Conservation (phyloP, 768 basidiomycete genomes). For the Leccinum disarticulatum region DNA sequence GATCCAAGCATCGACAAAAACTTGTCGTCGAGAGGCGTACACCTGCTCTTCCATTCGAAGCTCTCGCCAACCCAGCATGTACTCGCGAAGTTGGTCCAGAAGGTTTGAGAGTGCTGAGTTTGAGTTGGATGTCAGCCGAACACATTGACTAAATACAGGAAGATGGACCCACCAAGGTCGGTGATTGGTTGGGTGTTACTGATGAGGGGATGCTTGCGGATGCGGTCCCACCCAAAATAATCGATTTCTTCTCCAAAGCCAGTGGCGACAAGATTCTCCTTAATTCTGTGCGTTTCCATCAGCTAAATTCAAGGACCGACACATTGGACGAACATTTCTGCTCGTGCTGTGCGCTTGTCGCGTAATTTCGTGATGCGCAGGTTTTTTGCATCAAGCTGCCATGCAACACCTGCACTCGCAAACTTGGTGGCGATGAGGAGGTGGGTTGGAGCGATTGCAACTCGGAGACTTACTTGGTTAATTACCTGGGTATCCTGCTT, state of each 20-base stretch:
- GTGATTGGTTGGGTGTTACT: slow-evolving; percentile 25
- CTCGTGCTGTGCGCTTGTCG: slow-evolving; percentile 26
- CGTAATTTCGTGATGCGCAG: slow-evolving; percentile 21
- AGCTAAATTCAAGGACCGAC: background rate
- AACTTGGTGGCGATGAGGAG: slow-evolving; percentile 25
- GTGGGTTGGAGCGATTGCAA: background rate
- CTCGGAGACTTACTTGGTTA: slow-evolving; percentile 12
- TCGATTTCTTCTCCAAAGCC: slow-evolving; percentile 30
- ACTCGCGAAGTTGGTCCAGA: slow-evolving; percentile 21
- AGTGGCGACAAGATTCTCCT: slow-evolving; percentile 12
- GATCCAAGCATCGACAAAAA: slow-evolving; percentile 29
- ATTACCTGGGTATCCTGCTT: slow-evolving; percentile 9
- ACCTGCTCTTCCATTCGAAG: slow-evolving; percentile 31
- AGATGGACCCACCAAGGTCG: slow-evolving; percentile 16
- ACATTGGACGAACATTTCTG: slow-evolving; percentile 23
- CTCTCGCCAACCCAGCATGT: slow-evolving; percentile 33
- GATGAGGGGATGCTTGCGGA: slow-evolving; percentile 31
- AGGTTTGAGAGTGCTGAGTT: slow-evolving; percentile 18
- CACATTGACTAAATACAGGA: background rate
- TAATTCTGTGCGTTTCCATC: slow-evolving; percentile 20
- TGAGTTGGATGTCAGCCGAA: slow-evolving; percentile 14
- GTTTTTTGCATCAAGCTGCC: slow-evolving; percentile 23
- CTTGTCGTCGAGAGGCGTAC: slow-evolving; percentile 25
- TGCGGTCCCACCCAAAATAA: slow-evolving; percentile 33
- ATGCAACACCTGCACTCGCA: slow-evolving; percentile 24